Conservation (phyloP, 176 grass and related monocot species). For the Oropetium thomaeum region DNA sequence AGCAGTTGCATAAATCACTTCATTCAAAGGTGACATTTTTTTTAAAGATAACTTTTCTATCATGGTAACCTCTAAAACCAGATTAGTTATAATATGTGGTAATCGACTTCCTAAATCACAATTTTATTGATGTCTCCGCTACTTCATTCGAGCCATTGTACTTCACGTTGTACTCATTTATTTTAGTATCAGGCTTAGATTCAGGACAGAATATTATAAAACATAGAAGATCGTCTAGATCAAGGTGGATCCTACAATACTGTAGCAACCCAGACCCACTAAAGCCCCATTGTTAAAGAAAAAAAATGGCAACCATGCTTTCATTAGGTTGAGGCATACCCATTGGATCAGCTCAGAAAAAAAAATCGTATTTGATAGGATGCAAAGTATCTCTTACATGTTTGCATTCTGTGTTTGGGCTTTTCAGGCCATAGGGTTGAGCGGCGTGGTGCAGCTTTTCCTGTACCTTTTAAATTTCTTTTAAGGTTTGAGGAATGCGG, state of each 20-base stretch:
- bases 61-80: background rate
- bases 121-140: background rate
- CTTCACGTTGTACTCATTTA: background rate
- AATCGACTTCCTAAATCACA: background rate
- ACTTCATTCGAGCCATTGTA: background rate
- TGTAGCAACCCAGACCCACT: conserved; percentile 14
- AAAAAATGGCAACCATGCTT: background rate
- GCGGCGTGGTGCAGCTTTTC: background rate
- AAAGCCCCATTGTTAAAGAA: background rate
- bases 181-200: background rate
- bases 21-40: conserved; percentile 90
- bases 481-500: background rate
- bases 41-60: background rate
- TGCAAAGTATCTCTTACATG: background rate
- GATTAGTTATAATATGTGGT: background rate
- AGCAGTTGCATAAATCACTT: conserved; percentile 76
- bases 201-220: background rate
- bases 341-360: background rate
- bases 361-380: background rate
- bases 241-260: background rate
- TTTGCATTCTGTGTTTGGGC: background rate
- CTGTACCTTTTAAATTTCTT: background rate
- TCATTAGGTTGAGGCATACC: background rate
- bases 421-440: background rate
- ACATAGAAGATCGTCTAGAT: background rate